Percentiles rank a stretch among this genome's conserved stretches.
Evolutionary conservation across 2,329 filamentous ascomycete species (phyloP).

Genomic region (Trichoderma sp.): DNA sequence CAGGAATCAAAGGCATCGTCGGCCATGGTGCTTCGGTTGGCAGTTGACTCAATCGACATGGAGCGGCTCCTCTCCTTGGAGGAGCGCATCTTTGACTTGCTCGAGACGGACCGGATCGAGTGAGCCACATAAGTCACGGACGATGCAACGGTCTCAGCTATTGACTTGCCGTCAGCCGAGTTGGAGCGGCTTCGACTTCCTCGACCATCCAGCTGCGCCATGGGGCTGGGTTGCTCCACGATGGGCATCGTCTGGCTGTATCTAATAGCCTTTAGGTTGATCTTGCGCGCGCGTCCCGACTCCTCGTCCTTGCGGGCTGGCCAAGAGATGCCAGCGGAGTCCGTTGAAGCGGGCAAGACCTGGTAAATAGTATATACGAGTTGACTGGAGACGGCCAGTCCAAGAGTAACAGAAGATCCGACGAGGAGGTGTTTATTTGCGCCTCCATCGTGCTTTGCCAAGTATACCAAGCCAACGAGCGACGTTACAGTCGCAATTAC

Average conservation of each 20-base stretch:
- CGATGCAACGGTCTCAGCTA: conserved; percentile 29
- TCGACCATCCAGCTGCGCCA: not conserved
- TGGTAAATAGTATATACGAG: conserved; percentile 50
- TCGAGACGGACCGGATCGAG: conserved; percentile 57
- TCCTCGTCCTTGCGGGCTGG: conserved; percentile 35
- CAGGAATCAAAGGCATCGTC: conserved; percentile 73
- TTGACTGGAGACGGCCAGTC: conserved; percentile 49
- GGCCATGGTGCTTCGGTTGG: conserved; percentile 34
- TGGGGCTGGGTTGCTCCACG: conserved; percentile 29
- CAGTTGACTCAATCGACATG: conserved; percentile 48
- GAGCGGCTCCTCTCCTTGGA: conserved; percentile 45
- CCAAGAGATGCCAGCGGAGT: conserved; percentile 25
- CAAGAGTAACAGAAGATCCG: conserved; percentile 48
- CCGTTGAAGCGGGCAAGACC: conserved; percentile 42
- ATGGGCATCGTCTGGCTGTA: conserved; percentile 49
- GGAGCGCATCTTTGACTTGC: conserved; percentile 56
- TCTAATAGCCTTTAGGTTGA: conserved; percentile 53
- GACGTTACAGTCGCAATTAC: conserved; percentile 49
- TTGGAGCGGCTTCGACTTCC: conserved; percentile 42
- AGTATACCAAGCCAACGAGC: conserved; percentile 45
- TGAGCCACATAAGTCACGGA: conserved; percentile 44
- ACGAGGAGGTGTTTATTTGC: conserved; percentile 39
- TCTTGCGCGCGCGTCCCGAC: conserved; percentile 18
- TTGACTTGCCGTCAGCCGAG: conserved; percentile 39
- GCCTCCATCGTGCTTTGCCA: conserved; percentile 30